Percentiles rank a stretch among this genome's conserved stretches.
phyloP scores from a whole-genome alignment of 208 protist species.

The Wallacemonas rigidus region DNA sequence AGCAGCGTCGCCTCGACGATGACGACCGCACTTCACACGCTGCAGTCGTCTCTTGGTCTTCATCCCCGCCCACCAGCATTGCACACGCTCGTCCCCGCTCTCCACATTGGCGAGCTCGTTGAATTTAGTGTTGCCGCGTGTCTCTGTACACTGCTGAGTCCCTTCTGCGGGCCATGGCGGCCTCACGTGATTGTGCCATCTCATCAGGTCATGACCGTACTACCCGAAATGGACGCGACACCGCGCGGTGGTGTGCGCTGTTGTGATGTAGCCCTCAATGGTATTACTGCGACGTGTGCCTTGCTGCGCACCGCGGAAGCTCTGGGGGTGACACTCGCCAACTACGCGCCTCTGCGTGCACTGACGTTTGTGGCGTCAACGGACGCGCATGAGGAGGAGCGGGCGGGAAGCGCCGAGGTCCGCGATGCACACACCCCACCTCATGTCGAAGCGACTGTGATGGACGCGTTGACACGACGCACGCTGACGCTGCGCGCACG shows the following conservation, averaged over 20 bases:
- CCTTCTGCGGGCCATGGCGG: conserved; percentile 50
- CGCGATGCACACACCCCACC: not conserved
- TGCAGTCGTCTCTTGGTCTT: not conserved
- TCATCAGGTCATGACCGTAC: conserved; percentile 17
- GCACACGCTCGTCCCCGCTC: conserved; percentile 56
- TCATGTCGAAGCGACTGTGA: conserved; percentile 18
- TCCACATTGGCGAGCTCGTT: conserved; percentile 59
- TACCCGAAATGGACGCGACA: conserved; percentile 25
- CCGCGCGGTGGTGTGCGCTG: conserved; percentile 28
- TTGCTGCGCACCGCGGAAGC: conserved; percentile 73
- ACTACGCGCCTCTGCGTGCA: conserved; percentile 45
- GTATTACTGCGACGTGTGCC: conserved; percentile 33
- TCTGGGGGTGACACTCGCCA: conserved; percentile 64
- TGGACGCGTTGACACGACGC: conserved; percentile 10
- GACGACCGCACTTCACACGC: not conserved
- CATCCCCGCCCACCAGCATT: not conserved
- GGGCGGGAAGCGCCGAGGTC: too few species aligned
- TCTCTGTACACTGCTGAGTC: conserved; percentile 51
- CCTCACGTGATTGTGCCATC: conserved; percentile 26
- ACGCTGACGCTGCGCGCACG: conserved; percentile 25
- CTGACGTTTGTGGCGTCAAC: conserved; percentile 22
- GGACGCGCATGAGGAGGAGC: not conserved
- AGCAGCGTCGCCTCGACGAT: not conserved
- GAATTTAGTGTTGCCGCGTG: conserved; percentile 51
- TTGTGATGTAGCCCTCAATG: conserved; percentile 52